A percentile compares a stretch with the other conserved stretches of the same genome.
These are phyloP conservation scores for Arctium minus DNA, from an alignment of 129 eudicot species.

Conservation along the genomic window DNA sequence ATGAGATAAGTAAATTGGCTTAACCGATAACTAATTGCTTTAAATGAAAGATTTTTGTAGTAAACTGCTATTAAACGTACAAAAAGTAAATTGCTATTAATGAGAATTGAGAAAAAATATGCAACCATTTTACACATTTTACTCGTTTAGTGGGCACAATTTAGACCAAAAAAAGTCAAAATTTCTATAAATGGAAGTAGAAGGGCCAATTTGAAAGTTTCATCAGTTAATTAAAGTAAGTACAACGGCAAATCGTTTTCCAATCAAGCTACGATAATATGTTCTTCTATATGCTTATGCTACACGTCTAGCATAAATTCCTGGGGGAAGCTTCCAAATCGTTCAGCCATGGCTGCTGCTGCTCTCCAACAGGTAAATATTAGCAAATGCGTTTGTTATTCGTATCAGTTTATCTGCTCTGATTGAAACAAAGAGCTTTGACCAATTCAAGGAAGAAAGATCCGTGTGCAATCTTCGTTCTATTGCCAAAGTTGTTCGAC, in stretches of 20 bases:
- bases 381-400: neutral
- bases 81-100: neutral
- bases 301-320: conserved; percentile 17
- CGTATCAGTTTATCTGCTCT: neutral
- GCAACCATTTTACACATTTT: neutral
- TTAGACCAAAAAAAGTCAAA: neutral
- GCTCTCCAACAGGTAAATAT: conserved; percentile 12
- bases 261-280: conserved; percentile 3
- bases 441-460: neutral
- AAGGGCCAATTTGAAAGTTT: conserved; percentile 7
- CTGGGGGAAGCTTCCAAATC: conserved; percentile 3
- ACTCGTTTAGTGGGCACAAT: neutral
- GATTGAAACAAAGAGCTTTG: neutral
- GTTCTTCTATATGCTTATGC: conserved; percentile 19
- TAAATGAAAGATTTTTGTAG: neutral
- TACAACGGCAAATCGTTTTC: conserved; percentile 16
- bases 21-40: neutral
- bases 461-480: neutral
- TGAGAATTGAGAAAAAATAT: neutral
- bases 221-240: neutral
- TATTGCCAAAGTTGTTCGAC: neutral
- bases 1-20: neutral
- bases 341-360: conserved; percentile 19
- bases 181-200: neutral
- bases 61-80: no score